Evolutionary conservation across 2,329 filamentous ascomycete genomes (phyloP).

Genomic region (Exophiala viscosa): DNA sequence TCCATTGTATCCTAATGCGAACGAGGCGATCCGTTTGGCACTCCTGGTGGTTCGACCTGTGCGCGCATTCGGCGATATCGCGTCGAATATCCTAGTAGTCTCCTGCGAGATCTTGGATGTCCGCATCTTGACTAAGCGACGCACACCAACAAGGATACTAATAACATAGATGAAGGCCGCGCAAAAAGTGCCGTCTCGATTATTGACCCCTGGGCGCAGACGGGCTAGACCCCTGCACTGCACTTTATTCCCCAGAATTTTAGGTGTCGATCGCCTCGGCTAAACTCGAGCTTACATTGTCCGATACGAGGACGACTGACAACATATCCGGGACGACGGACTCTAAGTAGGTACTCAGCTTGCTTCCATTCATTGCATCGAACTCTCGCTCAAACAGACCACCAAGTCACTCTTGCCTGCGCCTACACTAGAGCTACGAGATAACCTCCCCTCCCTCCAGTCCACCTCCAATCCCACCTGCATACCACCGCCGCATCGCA

Average conservation of each 20-base stretch:
- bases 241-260: background rate
- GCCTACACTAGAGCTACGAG: background rate
- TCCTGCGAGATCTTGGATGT: conserved; percentile 59
- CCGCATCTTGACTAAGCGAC: conserved; percentile 42
- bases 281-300: background rate
- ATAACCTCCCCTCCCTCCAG: background rate
- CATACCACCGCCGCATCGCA: background rate
- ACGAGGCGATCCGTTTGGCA: conserved; percentile 36
- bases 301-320: background rate
- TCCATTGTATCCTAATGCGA: conserved; percentile 41
- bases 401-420: too few relatives aligned
- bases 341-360: background rate
- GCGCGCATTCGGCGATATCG: conserved; percentile 38
- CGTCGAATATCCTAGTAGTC: conserved; percentile 54
- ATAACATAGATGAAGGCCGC: too few relatives aligned
- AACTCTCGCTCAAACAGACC: too few relatives aligned
- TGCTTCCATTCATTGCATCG: background rate
- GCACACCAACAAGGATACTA: too few relatives aligned
- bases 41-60: conserved; percentile 47
- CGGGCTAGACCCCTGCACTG: background rate
- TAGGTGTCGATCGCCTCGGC: background rate
- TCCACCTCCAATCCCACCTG: background rate
- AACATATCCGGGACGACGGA: background rate
- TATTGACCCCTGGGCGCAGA: background rate
- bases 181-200: background rate